These are phyloP conservation scores for Chaetomiaceae sp. DNA, from an alignment of 2,329 filamentous ascomycete genomes.

Conservation along the genomic window DNA sequence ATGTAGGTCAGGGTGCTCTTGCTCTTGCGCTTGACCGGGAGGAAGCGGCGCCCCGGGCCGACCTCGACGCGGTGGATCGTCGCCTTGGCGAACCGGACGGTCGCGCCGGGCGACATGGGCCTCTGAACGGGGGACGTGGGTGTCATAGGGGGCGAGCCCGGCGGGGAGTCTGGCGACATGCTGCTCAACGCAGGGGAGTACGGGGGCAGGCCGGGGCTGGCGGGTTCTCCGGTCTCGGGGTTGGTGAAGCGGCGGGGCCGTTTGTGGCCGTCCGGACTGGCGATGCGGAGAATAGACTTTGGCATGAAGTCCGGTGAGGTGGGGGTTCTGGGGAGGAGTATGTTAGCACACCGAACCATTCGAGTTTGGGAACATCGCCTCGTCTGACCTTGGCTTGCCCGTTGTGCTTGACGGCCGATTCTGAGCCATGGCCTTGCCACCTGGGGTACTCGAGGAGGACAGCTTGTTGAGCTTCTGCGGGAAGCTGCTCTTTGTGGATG, in stretches of 20 bases:
- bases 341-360: not conserved
- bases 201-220: slow-evolving; percentile 3
- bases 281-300: slow-evolving; percentile 26
- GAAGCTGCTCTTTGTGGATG: slow-evolving; percentile 18
- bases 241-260: slow-evolving; percentile 17
- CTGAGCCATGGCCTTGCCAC: slow-evolving; percentile 7
- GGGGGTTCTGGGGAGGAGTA: slow-evolving; percentile 7
- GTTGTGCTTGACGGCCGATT: not conserved
- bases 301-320: slow-evolving; percentile 10
- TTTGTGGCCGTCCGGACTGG: slow-evolving; percentile 22
- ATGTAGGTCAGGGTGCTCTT: slow-evolving; percentile 28
- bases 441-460: slow-evolving; percentile 1
- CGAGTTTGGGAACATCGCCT: not conserved
- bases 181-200: not conserved
- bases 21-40: slow-evolving; percentile 26
- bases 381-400: slow-evolving; percentile 16
- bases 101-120: slow-evolving; percentile 21
- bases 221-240: slow-evolving; percentile 9
- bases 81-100: slow-evolving; percentile 27
- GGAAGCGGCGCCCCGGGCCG: slow-evolving; percentile 23
- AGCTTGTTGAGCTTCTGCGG: slow-evolving; percentile 22
- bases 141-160: slow-evolving; percentile 11
- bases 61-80: slow-evolving; percentile 28
- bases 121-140: slow-evolving; percentile 17
- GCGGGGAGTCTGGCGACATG: slow-evolving; percentile 5